A percentile compares a stretch with the other conserved stretches of the same genome.
Conservation (phyloP, 2,329 filamentous ascomycete species). For the Neopestalotiopsis sp. region DNA sequence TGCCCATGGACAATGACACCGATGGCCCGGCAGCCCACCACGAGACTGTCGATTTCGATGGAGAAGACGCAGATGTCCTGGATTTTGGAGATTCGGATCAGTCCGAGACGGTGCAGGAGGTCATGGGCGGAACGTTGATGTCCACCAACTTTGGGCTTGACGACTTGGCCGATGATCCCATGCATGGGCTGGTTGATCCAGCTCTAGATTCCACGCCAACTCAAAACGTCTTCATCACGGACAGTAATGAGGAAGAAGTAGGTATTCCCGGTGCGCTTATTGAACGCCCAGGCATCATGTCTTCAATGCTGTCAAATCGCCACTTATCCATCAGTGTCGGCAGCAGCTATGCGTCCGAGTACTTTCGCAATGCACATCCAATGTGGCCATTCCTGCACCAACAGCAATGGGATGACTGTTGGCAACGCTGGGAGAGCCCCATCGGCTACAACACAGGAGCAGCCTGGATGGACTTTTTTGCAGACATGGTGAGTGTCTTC, state of each 20-base stretch:
- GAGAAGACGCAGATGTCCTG: not conserved
- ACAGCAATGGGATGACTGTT: not conserved
- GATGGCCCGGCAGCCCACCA: not conserved
- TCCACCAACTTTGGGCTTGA: not conserved
- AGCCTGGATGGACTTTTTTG: not conserved
- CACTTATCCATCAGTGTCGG: not conserved
- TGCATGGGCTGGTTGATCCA: not conserved
- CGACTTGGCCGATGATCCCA: not conserved
- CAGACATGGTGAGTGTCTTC: not conserved
- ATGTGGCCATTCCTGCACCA: not conserved
- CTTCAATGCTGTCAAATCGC: not conserved
- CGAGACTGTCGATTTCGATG: not conserved
- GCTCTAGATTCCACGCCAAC: not conserved
- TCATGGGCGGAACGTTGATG: not conserved
- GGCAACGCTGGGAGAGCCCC: not conserved
- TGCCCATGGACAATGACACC: not conserved
- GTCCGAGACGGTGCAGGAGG: not conserved
- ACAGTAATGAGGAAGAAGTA: not conserved
- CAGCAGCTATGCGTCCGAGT: not conserved
- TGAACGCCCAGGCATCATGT: not conserved
- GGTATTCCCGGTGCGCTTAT: not conserved
- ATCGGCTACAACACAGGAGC: not conserved
- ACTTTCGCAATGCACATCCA: not conserved
- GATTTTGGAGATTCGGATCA: not conserved
- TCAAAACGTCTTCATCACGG: not conserved